Evolutionary conservation across 257 asterid genomes (phyloP), one percentile per base, ranked within the genome.

Genomic region (Salvia splendens): DNA sequence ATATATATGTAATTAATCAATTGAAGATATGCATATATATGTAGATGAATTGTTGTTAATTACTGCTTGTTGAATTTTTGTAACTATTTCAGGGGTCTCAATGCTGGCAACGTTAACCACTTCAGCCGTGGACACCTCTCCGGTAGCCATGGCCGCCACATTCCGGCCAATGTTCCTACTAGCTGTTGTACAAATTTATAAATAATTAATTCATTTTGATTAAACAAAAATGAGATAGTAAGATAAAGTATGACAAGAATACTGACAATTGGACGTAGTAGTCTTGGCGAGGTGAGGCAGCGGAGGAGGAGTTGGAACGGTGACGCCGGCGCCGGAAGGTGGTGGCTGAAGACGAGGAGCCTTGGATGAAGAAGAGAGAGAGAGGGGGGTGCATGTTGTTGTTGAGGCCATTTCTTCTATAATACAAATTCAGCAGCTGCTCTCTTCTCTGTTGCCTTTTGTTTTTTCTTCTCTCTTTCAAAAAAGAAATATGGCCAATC

Each of bases 101-200:
- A 82, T 12, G 30, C 73, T 8, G 10, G 74, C 79, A 45, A 74
- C 49, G 12, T 9, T 61, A 20, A 42, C 86, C 12, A 79, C 89
- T 54, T 82, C 96, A 55, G 81, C 79, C 24, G 93, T 2, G 30
- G 30, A 82, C 15, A 89, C 92, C 71, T 86, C 96, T 73, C 92
- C 90, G 0, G 96, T 86, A 11, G 98, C 95, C 95, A 82, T 77
- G 24, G 87, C 75, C 12, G 79, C 83, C 43, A 87, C 90, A 74
- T 84, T 84, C 75, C 91, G 73, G 6, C 80, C 85, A 61, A 78
- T 60, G 76, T 84, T 91, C 72, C 83, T 74, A 73, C 83, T 74
- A 73, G 87, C 97, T 89, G 83, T 24, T 24, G 30, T 24, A 24
- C 30, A 0, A 24, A 24, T 24, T 24, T 24, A 24, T 24, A 2